Evolutionary conservation across 495 filamentous ascomycete species (phyloP).

Genomic region (Friedmanniomyces endolithicus): DNA sequence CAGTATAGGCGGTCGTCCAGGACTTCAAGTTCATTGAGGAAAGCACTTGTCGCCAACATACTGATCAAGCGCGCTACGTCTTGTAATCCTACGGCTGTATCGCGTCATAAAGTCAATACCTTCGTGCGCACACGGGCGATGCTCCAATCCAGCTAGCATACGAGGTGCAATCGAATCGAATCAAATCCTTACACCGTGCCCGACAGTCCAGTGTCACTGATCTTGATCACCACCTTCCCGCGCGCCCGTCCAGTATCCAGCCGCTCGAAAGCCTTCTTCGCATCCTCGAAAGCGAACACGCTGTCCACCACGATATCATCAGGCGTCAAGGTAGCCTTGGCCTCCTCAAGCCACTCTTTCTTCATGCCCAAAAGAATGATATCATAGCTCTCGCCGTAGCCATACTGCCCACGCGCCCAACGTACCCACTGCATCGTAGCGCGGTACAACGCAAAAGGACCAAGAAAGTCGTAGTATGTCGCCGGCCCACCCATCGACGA

Average conservation of each 20-base stretch:
- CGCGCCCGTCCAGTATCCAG: constrained; percentile 23
- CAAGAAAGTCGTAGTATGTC: constrained; percentile 20
- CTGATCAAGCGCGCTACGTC: too few relatives aligned
- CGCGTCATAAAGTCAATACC: too few relatives aligned
- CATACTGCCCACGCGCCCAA: constrained; percentile 17
- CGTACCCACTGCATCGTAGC: constrained; percentile 15
- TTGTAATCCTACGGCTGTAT: too few relatives aligned
- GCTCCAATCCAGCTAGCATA: too few relatives aligned
- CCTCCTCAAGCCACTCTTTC: constrained; percentile 8
- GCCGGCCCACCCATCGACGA: constrained; percentile 22
- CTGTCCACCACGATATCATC: constrained; percentile 19
- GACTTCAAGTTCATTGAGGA: too few relatives aligned
- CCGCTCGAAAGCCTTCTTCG: constrained; percentile 21
- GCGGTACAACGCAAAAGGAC: constrained; percentile 8
- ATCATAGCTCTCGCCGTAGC: constrained; percentile 23
- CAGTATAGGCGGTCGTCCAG: too few relatives aligned
- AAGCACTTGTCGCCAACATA: too few relatives aligned
- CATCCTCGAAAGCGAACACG: constrained; percentile 19
- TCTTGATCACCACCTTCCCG: constrained; percentile 26
- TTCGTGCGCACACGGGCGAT: too few relatives aligned
- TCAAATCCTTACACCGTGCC: neutral
- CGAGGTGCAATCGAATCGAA: too few relatives aligned
- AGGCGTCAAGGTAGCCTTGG: constrained; percentile 9
- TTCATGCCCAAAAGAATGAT: constrained; percentile 17
- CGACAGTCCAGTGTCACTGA: neutral